These are phyloP conservation scores for Ustilago nuda DNA, from an alignment of 1,284 basidiomycete genomes.

Conservation along the genomic window DNA sequence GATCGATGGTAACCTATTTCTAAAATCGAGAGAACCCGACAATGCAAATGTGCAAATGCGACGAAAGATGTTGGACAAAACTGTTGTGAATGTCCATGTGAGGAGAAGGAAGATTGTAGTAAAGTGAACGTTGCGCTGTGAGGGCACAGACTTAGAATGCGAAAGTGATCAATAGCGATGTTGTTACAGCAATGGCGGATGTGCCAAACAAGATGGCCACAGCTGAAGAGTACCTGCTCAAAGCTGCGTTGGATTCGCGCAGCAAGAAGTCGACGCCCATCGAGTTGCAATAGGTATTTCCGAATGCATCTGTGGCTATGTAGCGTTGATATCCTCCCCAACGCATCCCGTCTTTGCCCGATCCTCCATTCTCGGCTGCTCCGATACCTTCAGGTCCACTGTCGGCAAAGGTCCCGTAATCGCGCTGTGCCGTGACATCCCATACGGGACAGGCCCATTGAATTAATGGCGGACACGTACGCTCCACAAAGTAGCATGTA, in stretches of 20 bases:
- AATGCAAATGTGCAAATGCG: conserved; percentile 9
- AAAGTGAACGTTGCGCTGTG: neutral
- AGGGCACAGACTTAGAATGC: neutral
- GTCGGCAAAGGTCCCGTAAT: conserved; percentile 68
- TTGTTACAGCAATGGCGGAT: neutral
- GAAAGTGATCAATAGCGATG: conserved; percentile 6
- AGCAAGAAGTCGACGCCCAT: conserved; percentile 63
- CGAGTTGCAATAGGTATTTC: conserved; percentile 66
- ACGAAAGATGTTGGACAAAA: neutral
- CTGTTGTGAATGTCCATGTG: conserved; percentile 5
- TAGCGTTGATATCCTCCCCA: conserved; percentile 64
- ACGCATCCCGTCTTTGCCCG: conserved; percentile 55
- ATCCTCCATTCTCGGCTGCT: conserved; percentile 60
- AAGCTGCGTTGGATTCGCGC: conserved; percentile 42
- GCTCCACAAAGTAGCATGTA: conserved; percentile 64
- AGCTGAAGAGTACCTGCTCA: neutral
- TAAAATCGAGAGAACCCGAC: neutral
- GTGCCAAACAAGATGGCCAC: neutral
- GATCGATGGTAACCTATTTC: neutral
- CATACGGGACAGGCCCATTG: conserved; percentile 65
- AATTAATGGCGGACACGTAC: conserved; percentile 63
- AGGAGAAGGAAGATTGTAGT: neutral
- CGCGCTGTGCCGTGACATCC: conserved; percentile 65
- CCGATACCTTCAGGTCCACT: conserved; percentile 58
- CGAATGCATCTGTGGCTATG: conserved; percentile 66